Percentiles rank a stretch among this genome's conserved stretches.
Evolutionary conservation across 1,139 yeast species (phyloP).

Genomic region (Suhomyces terraborum): DNA sequence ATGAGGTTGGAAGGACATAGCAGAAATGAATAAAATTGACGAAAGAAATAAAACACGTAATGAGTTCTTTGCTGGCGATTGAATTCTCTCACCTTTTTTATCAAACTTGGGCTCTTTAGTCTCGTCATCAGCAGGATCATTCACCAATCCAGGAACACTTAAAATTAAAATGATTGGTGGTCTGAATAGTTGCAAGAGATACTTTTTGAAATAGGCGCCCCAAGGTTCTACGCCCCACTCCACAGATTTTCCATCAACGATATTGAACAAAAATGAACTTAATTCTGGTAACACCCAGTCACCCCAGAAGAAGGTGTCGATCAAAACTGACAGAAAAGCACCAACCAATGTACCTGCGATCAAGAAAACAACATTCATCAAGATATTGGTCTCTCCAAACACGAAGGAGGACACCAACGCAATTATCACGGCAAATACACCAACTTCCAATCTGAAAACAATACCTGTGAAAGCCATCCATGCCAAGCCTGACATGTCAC

Average conservation of each 20-base stretch:
- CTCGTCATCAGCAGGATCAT: slow-evolving; percentile 41
- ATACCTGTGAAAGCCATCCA: slow-evolving; percentile 65
- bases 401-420: slow-evolving; percentile 46
- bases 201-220: slow-evolving; percentile 58
- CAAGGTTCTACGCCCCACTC: slow-evolving; percentile 88
- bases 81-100: slow-evolving; percentile 33
- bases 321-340: slow-evolving; percentile 41
- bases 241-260: slow-evolving; percentile 66
- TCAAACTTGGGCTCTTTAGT: slow-evolving; percentile 20
- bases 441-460: slow-evolving; percentile 74
- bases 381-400: slow-evolving; percentile 48
- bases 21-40: slow-evolving; percentile 52
- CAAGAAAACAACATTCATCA: slow-evolving; percentile 40
- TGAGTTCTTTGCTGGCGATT: slow-evolving; percentile 41
- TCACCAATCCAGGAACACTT: slow-evolving; percentile 41
- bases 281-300: slow-evolving; percentile 65
- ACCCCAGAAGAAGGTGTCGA: slow-evolving; percentile 84
- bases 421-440: slow-evolving; percentile 52
- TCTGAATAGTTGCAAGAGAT: slow-evolving; percentile 52
- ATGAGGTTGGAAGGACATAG: slow-evolving; percentile 83
- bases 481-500: slow-evolving; percentile 55
- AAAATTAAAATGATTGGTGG: slow-evolving; percentile 65
- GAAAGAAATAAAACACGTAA: slow-evolving; percentile 41
- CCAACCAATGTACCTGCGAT: slow-evolving; percentile 62
- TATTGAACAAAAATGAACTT: slow-evolving; percentile 70